These are phyloP conservation scores for Aspergillus pseudoglaucus DNA, from an alignment of 2,329 filamentous ascomycete species.

Conservation along the genomic window DNA sequence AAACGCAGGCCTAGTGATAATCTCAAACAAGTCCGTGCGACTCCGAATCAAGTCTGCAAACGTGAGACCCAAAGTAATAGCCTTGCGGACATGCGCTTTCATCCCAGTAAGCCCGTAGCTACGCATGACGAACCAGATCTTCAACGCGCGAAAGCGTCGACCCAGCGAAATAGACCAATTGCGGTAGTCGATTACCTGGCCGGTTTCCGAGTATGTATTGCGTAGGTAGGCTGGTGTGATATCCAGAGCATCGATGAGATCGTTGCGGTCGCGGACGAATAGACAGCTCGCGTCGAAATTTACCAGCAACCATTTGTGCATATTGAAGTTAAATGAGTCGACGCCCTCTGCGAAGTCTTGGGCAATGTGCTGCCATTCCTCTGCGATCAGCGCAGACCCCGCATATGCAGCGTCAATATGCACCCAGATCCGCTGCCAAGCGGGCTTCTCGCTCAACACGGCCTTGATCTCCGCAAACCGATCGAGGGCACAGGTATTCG, in stretches of 20 bases:
- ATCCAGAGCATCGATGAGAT: slow-evolving; percentile 72
- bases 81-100: slow-evolving; percentile 63
- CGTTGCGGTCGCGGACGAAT: slow-evolving; percentile 66
- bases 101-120: slow-evolving; percentile 74
- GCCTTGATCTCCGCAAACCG: slow-evolving; percentile 65
- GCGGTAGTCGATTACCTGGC: slow-evolving; percentile 86
- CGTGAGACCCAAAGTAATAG: slow-evolving; percentile 61
- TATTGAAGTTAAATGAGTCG: slow-evolving; percentile 89
- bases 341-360: slow-evolving; percentile 55
- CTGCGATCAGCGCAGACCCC: slow-evolving; percentile 72
- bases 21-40: slow-evolving; percentile 64
- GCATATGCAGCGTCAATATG: slow-evolving; percentile 94
- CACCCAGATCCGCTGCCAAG: slow-evolving; percentile 66
- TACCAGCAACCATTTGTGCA: slow-evolving; percentile 95
- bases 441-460: slow-evolving; percentile 39
- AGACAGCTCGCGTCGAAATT: slow-evolving; percentile 82
- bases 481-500: slow-evolving; percentile 81
- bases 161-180: slow-evolving; percentile 97
- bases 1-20: slow-evolving; percentile 69
- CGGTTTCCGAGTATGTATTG: slow-evolving; percentile 72
- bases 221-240: slow-evolving; percentile 76
- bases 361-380: slow-evolving; percentile 69
- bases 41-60: slow-evolving; percentile 58
- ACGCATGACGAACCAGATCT: slow-evolving; percentile 91
- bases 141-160: slow-evolving; percentile 77